Base-by-base conservation (phyloP, 1,139 yeast species). In the Kazachstania sp. region DNA sequence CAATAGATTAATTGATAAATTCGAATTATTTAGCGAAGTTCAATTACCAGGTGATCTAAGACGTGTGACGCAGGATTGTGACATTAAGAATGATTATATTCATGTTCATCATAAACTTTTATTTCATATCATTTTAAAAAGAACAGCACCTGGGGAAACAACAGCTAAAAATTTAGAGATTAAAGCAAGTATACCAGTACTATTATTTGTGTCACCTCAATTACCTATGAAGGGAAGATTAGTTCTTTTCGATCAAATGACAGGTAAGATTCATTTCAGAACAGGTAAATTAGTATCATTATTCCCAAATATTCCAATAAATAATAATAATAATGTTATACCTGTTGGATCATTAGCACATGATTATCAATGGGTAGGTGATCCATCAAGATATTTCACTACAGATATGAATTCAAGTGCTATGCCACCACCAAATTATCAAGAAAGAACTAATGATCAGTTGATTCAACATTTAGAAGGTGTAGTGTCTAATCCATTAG, bases 111-210 rank as follows among this genome's bases (percentile, higher is more conserved):
- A 64, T 49, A 56, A 58, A 45, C 45, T 64, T 9, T 45, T 49
- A 8, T 54, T 63, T 5, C 54, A 53, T 19, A 55, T 63, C 6
- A 42, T 47, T 11, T 44, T 61, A 50, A 48, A 50, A 35, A 51
- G 54, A 31, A 40, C 42, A 12, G 39, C 41, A 37, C 46, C 39
- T 2, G 50, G 47, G 3, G 45, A 45, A 2, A 48, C 48, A 4
- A 53, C 50, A 3, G 53, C 51, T 37, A 53, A 54, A 28, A 52
- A 48, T 23, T 47, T 59, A 23, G 64, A 61, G 45, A 59, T 61
- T 44, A 56, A 56, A 45, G 86, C 87, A 4, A 79, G 79, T 45
- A 63, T 83, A 37, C 90, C 92, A 0, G 69, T 83, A 2, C 66
- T 69, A 29, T 62, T 83, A 2, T 83, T 77, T 58, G 66, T 80